A percentile compares a stretch with the other conserved stretches of the same genome.
Evolutionary conservation across 2,329 filamentous ascomycete genomes (phyloP).

Genomic region (Cladosporium sp.): DNA sequence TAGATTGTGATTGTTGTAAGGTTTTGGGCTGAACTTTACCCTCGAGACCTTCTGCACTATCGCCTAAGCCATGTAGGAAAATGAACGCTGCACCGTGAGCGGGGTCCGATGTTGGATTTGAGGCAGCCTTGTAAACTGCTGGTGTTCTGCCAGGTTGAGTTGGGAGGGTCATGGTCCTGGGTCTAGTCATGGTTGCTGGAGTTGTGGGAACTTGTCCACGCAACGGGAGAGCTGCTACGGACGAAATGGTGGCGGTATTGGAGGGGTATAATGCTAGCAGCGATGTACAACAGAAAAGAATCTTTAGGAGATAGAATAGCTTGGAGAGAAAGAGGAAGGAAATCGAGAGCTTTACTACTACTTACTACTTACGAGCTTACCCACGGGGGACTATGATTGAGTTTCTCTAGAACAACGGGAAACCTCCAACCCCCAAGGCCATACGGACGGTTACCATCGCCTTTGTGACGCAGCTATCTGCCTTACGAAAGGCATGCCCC

Average conservation of each 20-base stretch:
- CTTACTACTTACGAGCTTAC: slow-evolving; percentile 9
- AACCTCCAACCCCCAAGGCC: not conserved
- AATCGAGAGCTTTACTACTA: not conserved
- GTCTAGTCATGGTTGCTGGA: slow-evolving; percentile 17
- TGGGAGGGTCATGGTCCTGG: slow-evolving; percentile 35
- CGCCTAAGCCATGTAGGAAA: slow-evolving; percentile 50
- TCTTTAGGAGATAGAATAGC: not conserved
- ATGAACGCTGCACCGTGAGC: slow-evolving; percentile 46
- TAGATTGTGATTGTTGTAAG: not conserved
- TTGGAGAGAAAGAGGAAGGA: not conserved
- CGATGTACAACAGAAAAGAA: not conserved
- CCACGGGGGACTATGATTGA: slow-evolving; percentile 12
- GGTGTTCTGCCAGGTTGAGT: slow-evolving; percentile 29
- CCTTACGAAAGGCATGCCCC: not conserved
- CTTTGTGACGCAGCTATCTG: slow-evolving; percentile 18
- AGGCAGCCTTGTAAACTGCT: slow-evolving; percentile 42
- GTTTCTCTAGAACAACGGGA: slow-evolving; percentile 6
- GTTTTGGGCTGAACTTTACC: slow-evolving; percentile 31
- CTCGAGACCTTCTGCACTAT: slow-evolving; percentile 47
- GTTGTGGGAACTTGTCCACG: slow-evolving; percentile 9
- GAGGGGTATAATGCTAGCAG: not conserved
- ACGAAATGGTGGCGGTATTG: slow-evolving; percentile 6
- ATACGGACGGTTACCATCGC: slow-evolving; percentile 15
- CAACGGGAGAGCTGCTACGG: slow-evolving; percentile 2
- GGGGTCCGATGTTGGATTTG: slow-evolving; percentile 36